phyloP scores from a whole-genome alignment of 768 basidiomycete species.

The Lactarius indigo region DNA sequence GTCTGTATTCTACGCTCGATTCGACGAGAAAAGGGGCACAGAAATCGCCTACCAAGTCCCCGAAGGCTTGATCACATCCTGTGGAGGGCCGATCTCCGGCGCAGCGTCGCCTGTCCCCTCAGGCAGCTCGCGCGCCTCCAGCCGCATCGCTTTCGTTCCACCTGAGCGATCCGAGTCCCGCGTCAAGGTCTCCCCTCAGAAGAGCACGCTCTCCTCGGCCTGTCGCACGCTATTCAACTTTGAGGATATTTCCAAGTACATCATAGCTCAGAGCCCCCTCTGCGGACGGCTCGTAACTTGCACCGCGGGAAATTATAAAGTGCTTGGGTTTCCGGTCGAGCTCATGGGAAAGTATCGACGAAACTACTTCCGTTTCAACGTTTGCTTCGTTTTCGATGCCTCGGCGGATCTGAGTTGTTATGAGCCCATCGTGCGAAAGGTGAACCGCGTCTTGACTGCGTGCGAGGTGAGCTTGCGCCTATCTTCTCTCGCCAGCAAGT shows the following conservation, averaged over 20 bases:
- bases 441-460: conserved; percentile 79
- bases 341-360: conserved; percentile 71
- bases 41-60: conserved; percentile 78
- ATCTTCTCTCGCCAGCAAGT: not conserved
- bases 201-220: conserved; percentile 42
- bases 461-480: conserved; percentile 71
- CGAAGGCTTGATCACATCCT: conserved; percentile 71
- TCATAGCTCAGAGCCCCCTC: conserved; percentile 82
- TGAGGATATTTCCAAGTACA: conserved; percentile 86
- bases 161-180: conserved; percentile 44
- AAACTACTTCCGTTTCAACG: conserved; percentile 89
- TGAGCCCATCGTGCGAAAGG: conserved; percentile 93
- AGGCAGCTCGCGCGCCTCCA: conserved; percentile 49
- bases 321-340: conserved; percentile 89
- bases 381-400: conserved; percentile 95
- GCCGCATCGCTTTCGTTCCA: conserved; percentile 38
- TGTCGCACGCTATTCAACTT: conserved; percentile 76
- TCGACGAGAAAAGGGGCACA: conserved; percentile 64
- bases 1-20: conserved; percentile 88
- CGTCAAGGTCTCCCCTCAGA: conserved; percentile 32
- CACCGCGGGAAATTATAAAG: conserved; percentile 73
- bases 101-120: conserved; percentile 37
- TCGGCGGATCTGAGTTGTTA: conserved; percentile 91
- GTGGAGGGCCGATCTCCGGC: conserved; percentile 27
- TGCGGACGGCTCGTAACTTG: conserved; percentile 89